phyloP scores from a whole-genome alignment of 805 yeast species.

The Kurtzmaniella cleridarum region DNA sequence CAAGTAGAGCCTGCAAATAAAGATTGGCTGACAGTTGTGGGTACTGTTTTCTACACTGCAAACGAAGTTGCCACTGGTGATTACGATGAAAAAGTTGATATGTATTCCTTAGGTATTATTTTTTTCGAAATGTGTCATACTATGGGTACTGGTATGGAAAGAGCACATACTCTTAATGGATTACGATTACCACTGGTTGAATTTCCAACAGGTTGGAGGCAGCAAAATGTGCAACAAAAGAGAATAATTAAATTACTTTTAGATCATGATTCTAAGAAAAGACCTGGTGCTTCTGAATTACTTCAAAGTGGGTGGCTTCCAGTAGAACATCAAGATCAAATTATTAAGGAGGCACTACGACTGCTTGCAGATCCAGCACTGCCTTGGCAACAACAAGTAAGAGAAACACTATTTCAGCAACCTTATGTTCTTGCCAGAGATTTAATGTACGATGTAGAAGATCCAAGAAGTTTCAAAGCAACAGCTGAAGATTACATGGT shows the following conservation, averaged over 20 bases:
- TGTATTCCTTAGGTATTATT: constrained; percentile 91
- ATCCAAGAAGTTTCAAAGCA: background rate
- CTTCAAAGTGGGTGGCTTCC: constrained; percentile 81
- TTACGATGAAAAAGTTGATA: constrained; percentile 93
- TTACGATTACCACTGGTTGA: constrained; percentile 55
- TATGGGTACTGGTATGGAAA: constrained; percentile 89
- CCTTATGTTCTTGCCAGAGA: constrained; percentile 83
- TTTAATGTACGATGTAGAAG: constrained; percentile 58
- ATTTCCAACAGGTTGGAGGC: constrained; percentile 68
- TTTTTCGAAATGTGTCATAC: constrained; percentile 92
- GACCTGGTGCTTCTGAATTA: constrained; percentile 78
- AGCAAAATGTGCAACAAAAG: constrained; percentile 49
- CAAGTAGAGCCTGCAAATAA: constrained; percentile 42
- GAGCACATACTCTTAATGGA: constrained; percentile 65
- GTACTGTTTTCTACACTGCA: constrained; percentile 92
- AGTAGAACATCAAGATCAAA: constrained; percentile 83
- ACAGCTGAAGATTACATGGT: constrained; percentile 45
- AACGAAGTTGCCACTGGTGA: constrained; percentile 73
- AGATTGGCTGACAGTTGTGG: constrained; percentile 87
- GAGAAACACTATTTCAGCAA: constrained; percentile 79
- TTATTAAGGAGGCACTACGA: constrained; percentile 80
- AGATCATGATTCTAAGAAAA: constrained; percentile 68
- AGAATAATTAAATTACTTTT: constrained; percentile 62
- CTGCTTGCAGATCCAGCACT: constrained; percentile 86
- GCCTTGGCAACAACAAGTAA: constrained; percentile 90